Conservation (phyloP, 2,329 filamentous ascomycete genomes). For the Monilinia fructicola region DNA sequence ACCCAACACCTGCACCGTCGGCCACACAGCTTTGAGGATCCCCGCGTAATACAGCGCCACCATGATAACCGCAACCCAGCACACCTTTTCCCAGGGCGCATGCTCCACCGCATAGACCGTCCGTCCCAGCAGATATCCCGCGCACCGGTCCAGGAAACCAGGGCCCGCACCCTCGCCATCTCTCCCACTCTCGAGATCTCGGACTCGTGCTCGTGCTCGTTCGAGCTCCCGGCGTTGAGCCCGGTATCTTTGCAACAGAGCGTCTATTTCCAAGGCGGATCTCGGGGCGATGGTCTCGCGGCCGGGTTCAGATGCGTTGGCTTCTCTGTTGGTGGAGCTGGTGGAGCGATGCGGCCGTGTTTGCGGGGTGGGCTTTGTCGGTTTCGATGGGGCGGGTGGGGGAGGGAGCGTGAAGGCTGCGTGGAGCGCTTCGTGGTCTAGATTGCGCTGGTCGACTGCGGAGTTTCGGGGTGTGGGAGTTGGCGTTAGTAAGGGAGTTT, state of each 20-base stretch:
- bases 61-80: background rate
- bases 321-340: background rate
- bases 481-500: too few species aligned
- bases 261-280: background rate
- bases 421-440: too few species aligned
- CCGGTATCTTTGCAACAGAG: background rate
- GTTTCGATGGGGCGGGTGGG: background rate
- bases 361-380: background rate
- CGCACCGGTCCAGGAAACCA: background rate
- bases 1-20: too few species aligned
- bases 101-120: too few species aligned
- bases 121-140: too few species aligned
- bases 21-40: background rate
- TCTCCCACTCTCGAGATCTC: background rate
- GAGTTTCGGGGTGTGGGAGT: rapidly evolving
- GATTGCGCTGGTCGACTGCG: background rate
- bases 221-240: background rate
- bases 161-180: background rate
- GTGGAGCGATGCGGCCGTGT: background rate
- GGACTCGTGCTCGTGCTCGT: background rate
- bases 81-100: background rate
- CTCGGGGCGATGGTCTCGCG: background rate
- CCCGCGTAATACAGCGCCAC: background rate
- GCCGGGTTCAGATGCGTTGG: background rate
- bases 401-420: too few species aligned